Conservation (phyloP, 2,329 filamentous ascomycete species). For the Cytospora leucostoma region DNA sequence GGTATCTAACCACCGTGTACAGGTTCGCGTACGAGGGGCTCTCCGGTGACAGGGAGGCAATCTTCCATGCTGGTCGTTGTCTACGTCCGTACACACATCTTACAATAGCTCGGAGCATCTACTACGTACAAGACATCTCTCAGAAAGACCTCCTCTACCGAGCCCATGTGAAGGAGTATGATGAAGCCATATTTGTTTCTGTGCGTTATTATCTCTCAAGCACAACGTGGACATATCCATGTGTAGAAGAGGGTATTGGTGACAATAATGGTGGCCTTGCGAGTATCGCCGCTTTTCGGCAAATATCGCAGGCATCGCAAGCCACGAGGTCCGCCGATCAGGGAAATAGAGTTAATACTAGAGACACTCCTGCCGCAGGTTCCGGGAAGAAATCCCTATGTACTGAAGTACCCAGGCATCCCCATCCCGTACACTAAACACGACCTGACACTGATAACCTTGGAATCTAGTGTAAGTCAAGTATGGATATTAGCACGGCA, state of each 20-base stretch:
- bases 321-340: slow-evolving; percentile 13
- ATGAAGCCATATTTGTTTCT: neutral
- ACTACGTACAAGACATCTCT: neutral
- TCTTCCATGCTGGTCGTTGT: neutral
- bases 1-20: too few relatives aligned
- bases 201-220: slow-evolving; percentile 3
- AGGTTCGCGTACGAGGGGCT: too few relatives aligned
- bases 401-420: neutral
- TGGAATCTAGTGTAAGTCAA: too few relatives aligned
- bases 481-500: neutral
- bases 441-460: too few relatives aligned
- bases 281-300: slow-evolving; percentile 15
- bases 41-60: too few relatives aligned
- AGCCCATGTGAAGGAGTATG: neutral
- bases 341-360: slow-evolving; percentile 8
- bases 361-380: slow-evolving; percentile 16
- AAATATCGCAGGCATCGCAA: slow-evolving; percentile 13
- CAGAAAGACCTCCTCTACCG: neutral
- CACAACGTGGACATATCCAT: neutral
- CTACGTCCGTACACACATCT: neutral
- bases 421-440: too few relatives aligned
- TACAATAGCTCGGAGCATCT: neutral
- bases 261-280: slow-evolving; percentile 3
- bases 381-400: slow-evolving; percentile 6
- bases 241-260: neutral